Evolutionary conservation across 768 basidiomycete genomes (phyloP).

Genomic region (Heimioporus sp.): DNA sequence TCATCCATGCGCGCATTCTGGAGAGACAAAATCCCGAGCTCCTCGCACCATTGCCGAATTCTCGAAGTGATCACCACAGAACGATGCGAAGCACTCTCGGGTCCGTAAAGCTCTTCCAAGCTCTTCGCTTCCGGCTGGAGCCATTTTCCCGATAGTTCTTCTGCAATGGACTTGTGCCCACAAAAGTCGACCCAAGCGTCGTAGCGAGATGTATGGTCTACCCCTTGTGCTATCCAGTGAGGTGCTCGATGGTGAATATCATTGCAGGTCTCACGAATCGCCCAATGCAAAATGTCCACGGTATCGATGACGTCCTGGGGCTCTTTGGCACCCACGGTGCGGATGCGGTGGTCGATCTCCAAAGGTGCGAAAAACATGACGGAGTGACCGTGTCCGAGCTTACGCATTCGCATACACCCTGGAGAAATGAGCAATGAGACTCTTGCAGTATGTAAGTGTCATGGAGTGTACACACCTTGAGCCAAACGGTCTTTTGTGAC

Average conservation of each 20-base stretch:
- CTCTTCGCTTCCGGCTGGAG: conserved; percentile 38
- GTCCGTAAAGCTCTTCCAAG: conserved; percentile 36
- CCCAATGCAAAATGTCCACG: conserved; percentile 42
- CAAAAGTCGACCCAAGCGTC: conserved; percentile 15
- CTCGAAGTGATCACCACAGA: background rate
- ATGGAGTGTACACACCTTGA: conserved; percentile 26
- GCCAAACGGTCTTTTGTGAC: conserved; percentile 36
- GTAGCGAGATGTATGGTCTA: conserved; percentile 16
- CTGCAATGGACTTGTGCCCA: background rate
- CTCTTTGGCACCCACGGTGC: conserved; percentile 17
- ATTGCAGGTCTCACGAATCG: conserved; percentile 42
- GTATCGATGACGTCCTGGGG: conserved; percentile 3
- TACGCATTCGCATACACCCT: conserved; percentile 57
- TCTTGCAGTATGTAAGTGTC: background rate
- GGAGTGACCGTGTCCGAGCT: conserved; percentile 46
- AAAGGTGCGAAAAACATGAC: conserved; percentile 46
- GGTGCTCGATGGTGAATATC: conserved; percentile 40
- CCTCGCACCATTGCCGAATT: conserved; percentile 13
- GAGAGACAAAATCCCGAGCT: conserved; percentile 7
- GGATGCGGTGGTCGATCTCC: conserved; percentile 39
- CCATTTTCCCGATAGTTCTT: conserved; percentile 30
- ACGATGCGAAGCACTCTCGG: background rate
- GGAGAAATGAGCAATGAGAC: background rate
- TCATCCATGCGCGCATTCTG: conserved; percentile 33
- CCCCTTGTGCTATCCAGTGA: conserved; percentile 43